Evolutionary conservation across 495 filamentous ascomycete genomes (phyloP).

Genomic region (Physcia stellaris): DNA sequence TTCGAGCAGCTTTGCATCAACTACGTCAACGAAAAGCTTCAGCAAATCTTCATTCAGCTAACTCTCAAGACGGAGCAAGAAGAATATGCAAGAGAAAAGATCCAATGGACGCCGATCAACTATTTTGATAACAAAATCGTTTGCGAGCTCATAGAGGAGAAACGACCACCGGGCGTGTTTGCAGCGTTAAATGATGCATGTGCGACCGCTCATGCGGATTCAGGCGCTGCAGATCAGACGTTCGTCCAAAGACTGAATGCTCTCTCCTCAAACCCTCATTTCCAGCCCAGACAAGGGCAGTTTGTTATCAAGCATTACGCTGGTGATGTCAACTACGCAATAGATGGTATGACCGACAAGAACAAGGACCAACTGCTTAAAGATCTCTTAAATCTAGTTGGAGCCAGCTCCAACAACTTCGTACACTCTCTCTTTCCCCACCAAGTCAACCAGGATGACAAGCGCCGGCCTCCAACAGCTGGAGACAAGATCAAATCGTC

Average conservation of each 20-base stretch:
- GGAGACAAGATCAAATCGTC: conserved; percentile 96
- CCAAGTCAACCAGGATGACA: conserved; percentile 91
- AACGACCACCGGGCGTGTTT: conserved; percentile 85
- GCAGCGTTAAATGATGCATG: conserved; percentile 95
- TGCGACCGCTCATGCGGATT: conserved; percentile 90
- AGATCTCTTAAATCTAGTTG: conserved; percentile 80
- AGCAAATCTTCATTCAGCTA: conserved; percentile 98
- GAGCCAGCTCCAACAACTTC: conserved; percentile 70
- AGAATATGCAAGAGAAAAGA: conserved; percentile 91
- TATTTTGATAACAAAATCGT: conserved; percentile 99
- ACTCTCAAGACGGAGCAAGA: conserved; percentile 96
- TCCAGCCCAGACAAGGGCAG: conserved; percentile 83
- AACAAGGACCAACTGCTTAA: conserved; percentile 98
- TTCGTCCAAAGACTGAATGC: conserved; percentile 87
- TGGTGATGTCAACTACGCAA: conserved; percentile 89
- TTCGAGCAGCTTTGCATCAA: conserved; percentile 99
- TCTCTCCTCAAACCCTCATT: conserved; percentile 75
- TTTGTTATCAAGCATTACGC: conserved; percentile 99
- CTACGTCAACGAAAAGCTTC: conserved; percentile 98
- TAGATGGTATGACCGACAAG: conserved; percentile 98
- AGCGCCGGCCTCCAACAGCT: conserved; percentile 82
- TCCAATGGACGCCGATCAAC: conserved; percentile 97
- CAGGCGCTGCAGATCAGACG: conserved; percentile 83
- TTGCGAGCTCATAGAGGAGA: conserved; percentile 91
- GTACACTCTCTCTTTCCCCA: conserved; percentile 81